Evolutionary conservation across 2,329 filamentous ascomycete species (phyloP).

Genomic region (Pezicula radicicola): DNA sequence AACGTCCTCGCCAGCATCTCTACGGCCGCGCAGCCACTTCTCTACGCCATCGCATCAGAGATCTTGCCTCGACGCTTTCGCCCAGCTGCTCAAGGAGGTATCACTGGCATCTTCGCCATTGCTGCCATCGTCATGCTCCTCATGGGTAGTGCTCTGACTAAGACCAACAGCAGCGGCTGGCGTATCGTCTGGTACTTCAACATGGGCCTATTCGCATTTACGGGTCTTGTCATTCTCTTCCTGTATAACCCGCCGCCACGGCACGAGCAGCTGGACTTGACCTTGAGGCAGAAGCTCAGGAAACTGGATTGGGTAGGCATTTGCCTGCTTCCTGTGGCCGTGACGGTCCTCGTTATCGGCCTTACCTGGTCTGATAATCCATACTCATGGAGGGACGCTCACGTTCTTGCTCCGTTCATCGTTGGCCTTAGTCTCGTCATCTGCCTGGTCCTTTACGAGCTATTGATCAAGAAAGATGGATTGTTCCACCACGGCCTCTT

Average conservation of each 20-base stretch:
- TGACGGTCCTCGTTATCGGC: constrained; percentile 34
- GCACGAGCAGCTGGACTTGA: constrained; percentile 21
- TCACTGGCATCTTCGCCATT: constrained; percentile 9
- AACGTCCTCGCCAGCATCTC: constrained; percentile 31
- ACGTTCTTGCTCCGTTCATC: constrained; percentile 31
- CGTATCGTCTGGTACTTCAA: constrained; percentile 14
- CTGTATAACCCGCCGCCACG: constrained; percentile 29
- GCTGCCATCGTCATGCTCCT: constrained; percentile 27
- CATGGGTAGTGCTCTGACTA: constrained; percentile 22
- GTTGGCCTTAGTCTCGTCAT: constrained; percentile 25
- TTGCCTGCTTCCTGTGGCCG: constrained; percentile 26
- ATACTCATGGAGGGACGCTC: constrained; percentile 32
- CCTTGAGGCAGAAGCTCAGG: constrained; percentile 26
- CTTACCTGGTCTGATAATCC: constrained; percentile 34
- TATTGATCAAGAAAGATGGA: constrained; percentile 31
- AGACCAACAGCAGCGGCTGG: constrained; percentile 23
- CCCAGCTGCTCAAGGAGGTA: background rate
- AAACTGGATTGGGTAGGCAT: constrained; percentile 36
- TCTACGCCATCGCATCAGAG: constrained; percentile 34
- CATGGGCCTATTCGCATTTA: constrained; percentile 17
- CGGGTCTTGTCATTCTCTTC: constrained; percentile 29
- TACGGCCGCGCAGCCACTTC: constrained; percentile 33
- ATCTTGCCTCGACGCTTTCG: constrained; percentile 31
- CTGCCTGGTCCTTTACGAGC: constrained; percentile 30
- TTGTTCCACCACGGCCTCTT: constrained; percentile 38